Evolutionary conservation across 768 basidiomycete genomes (phyloP).

Genomic region (Pleurotus salmoneostramineus): DNA sequence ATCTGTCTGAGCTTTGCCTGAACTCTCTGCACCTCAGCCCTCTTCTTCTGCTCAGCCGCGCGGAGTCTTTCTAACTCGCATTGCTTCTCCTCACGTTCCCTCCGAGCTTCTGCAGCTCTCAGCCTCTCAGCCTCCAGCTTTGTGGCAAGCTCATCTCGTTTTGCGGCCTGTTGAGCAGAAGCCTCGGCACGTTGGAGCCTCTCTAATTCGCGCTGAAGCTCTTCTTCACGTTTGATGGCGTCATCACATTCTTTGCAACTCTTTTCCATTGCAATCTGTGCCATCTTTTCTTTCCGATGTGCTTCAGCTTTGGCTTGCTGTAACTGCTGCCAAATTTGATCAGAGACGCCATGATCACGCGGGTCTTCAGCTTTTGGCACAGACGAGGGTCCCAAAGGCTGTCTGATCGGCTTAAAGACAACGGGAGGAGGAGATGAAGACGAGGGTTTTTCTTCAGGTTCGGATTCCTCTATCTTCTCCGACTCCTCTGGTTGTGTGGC

Average conservation of each 20-base stretch:
- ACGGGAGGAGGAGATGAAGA: too few species aligned
- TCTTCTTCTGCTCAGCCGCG: slow-evolving; percentile 24
- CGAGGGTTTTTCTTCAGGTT: too few species aligned
- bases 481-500: slow-evolving; percentile 8
- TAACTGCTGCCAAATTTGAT: slow-evolving; percentile 47
- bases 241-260: slow-evolving; percentile 13
- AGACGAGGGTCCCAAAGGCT: not conserved
- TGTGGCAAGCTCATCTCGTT: slow-evolving; percentile 14
- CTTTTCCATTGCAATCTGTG: slow-evolving; percentile 18
- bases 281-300: slow-evolving; percentile 19
- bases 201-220: slow-evolving; percentile 18
- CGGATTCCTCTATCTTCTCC: not conserved
- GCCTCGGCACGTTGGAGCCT: slow-evolving; percentile 15
- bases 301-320: slow-evolving; percentile 33
- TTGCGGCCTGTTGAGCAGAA: slow-evolving; percentile 20
- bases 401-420: not conserved
- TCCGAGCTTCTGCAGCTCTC: slow-evolving; percentile 18
- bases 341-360: slow-evolving; percentile 50
- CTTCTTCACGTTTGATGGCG: slow-evolving; percentile 14
- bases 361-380: slow-evolving; percentile 6
- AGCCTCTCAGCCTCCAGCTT: slow-evolving; percentile 22
- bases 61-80: slow-evolving; percentile 15
- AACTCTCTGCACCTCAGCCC: slow-evolving; percentile 34
- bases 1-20: slow-evolving; percentile 39
- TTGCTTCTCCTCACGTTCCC: slow-evolving; percentile 1